Percentiles rank a stretch among this genome's conserved stretches.
phyloP scores from a whole-genome alignment of 768 basidiomycete species.

The Russula vinacea region DNA sequence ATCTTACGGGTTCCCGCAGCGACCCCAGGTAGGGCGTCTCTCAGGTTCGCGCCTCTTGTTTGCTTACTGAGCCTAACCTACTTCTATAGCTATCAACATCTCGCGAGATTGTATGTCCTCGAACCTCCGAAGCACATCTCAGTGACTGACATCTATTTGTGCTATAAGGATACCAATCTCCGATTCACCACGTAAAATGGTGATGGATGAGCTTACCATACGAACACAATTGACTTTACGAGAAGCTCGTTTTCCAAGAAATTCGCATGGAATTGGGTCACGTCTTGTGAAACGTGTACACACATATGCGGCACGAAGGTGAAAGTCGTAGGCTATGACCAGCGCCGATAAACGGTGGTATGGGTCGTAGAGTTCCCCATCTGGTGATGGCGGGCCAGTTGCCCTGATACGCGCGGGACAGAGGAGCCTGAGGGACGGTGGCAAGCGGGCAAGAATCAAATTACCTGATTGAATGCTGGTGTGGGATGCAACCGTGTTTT shows the following conservation, averaged over 20 bases:
- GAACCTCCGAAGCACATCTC: not conserved
- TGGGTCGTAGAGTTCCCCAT: too few species aligned
- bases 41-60: not conserved
- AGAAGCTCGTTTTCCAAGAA: not conserved
- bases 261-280: not conserved
- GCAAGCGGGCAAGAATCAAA: not conserved
- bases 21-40: slow-evolving; percentile 1
- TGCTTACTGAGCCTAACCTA: not conserved
- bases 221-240: not conserved
- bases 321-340: too few species aligned
- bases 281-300: too few species aligned
- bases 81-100: slow-evolving; percentile 9
- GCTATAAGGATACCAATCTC: slow-evolving; percentile 7
- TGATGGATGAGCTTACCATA: not conserved
- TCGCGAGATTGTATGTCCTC: not conserved
- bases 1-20: not conserved
- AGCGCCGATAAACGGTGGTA: too few species aligned
- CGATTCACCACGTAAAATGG: not conserved
- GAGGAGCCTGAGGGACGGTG: not conserved
- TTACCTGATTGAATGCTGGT: not conserved
- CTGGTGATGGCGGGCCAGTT: not conserved
- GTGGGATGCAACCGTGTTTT: not conserved
- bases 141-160: not conserved
- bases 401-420: not conserved
- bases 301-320: too few species aligned